Percentiles rank a stretch among this genome's conserved stretches.
Conservation (phyloP, 192 early-diverging fungal species). For the Allomyces macrogynus region DNA sequence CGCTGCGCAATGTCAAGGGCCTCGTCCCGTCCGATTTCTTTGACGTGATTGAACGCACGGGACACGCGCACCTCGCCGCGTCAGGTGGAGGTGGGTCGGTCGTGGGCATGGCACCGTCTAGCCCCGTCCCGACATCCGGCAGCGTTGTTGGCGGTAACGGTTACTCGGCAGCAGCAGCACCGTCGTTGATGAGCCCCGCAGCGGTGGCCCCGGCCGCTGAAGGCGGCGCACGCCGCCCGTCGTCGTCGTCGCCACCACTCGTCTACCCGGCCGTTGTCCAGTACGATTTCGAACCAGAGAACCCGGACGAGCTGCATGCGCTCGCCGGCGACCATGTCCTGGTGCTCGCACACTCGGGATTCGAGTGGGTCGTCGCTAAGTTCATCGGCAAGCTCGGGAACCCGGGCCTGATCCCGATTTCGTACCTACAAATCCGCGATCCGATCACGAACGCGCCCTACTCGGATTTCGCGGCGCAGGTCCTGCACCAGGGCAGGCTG, state of each 20-base stretch:
- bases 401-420: not conserved
- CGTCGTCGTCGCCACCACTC: not conserved
- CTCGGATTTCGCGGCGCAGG: not conserved
- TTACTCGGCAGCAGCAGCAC: no score
- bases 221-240: no score
- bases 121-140: not conserved
- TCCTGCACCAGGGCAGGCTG: not conserved
- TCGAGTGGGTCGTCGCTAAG: not conserved
- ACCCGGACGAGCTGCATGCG: not conserved
- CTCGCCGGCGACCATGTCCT: not conserved
- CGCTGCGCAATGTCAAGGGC: not conserved
- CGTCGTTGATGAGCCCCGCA: not conserved
- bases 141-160: no score
- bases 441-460: not conserved
- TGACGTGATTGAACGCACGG: not conserved
- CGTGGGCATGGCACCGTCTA: not conserved
- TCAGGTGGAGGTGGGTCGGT: no score
- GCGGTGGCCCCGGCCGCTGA: not conserved
- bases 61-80: not conserved
- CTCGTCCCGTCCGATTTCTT: not conserved
- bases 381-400: not conserved
- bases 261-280: not conserved
- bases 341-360: not conserved
- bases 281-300: not conserved
- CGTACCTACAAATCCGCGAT: not conserved